Evolutionary conservation across 768 basidiomycete species (phyloP), one percentile per base, ranked within the genome.

Genomic region (Porphyrellus cyaneotinctus): DNA sequence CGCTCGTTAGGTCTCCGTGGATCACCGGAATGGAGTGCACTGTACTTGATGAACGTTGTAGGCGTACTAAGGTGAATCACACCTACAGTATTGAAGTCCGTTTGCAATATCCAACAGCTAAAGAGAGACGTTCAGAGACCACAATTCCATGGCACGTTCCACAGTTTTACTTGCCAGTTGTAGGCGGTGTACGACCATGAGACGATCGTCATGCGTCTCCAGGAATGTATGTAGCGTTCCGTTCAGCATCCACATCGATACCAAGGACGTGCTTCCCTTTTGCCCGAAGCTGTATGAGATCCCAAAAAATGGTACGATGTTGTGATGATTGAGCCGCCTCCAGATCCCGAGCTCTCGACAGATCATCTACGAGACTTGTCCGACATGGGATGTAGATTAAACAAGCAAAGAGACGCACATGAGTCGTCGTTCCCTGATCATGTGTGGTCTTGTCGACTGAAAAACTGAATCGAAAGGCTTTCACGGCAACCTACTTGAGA

Each of bases 1-100:
- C 46, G 23, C 49, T 36, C 17, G 44, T 23, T 11, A 58, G 39
- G 11, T 51, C 54, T 17, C 49, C 56, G 12, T 57, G 56, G 14
- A 51, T 18, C 26, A 58, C 32, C 13, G 57, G 56, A 52, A 58
- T 50, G 1, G 56, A 57, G 35, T 47, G 54, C 12, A 58, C 55
- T 57, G 22, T 33, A 15, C 5, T 15, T n/a, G 11, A 32, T 36
- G 7, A 56, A 6, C 6, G 6, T 26, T 30, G 17, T 12, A 4
- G 28, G 18, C 15, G 26, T 9, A 24, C 11, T 2, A 3, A 22
- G 5, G 3, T 13, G 13, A 30, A 35, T 23, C 0, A 38, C 44
- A 35, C 48, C 2, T 28, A 57, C 49, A 5, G 26, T 44, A 58
- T 6, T 57, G 10, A 26, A 57, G 56, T 26, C 55, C 56, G 30